Percentiles rank a stretch among this genome's conserved stretches.
Conservation (phyloP, 192 early-diverging fungal species). For the Chytriomyces sp. region DNA sequence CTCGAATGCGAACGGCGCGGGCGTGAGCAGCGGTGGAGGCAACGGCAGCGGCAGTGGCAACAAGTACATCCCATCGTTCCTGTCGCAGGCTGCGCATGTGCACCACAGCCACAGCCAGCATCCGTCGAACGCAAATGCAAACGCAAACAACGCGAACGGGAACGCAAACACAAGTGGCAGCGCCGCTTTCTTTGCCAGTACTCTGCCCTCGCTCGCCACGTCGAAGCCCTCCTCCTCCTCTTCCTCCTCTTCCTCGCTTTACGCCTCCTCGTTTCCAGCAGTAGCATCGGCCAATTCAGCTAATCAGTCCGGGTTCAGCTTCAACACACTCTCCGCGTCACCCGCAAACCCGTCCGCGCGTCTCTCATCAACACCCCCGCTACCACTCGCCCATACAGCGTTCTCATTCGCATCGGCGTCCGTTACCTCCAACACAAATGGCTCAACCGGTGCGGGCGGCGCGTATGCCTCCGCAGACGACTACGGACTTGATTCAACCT, state of each 20-base stretch:
- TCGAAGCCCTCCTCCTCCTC: not conserved
- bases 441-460: no score
- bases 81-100: no score
- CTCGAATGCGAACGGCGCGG: no score
- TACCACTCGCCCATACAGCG: not conserved
- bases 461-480: not conserved
- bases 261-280: not conserved
- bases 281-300: no score
- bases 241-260: not conserved
- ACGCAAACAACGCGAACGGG: not conserved
- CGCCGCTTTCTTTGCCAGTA: no score
- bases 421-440: no score
- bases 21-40: no score
- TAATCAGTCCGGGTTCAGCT: no score
- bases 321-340: not conserved
- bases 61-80: not conserved
- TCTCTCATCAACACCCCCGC: no score
- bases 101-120: no score
- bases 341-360: not conserved
- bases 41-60: not conserved
- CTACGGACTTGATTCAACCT: not conserved
- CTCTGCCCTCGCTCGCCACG: not conserved
- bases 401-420: not conserved
- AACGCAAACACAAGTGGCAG: not conserved
- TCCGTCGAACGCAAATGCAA: no score